Evolutionary conservation across 306 rosid genomes (phyloP).

Genomic region (Lablab purpureus): DNA sequence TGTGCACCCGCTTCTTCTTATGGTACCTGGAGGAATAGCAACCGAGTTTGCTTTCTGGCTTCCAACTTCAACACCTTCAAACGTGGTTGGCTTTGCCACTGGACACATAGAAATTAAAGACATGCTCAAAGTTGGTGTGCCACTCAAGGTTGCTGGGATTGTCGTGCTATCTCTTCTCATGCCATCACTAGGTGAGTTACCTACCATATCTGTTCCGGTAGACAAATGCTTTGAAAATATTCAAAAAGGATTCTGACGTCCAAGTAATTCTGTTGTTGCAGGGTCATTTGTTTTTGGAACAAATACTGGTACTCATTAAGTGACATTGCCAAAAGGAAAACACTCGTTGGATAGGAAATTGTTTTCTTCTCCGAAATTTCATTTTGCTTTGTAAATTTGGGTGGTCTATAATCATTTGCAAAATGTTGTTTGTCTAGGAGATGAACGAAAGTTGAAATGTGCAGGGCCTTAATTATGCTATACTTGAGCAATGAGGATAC

Average conservation of each 20-base stretch:
- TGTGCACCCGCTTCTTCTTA: constrained; percentile 77
- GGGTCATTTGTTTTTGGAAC: constrained; percentile 75
- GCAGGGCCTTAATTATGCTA: neutral
- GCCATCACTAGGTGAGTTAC: constrained; percentile 80
- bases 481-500: neutral
- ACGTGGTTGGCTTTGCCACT: constrained; percentile 80
- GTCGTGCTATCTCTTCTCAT: constrained; percentile 64
- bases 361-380: constrained; percentile 16
- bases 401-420: neutral
- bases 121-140: constrained; percentile 80
- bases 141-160: constrained; percentile 75
- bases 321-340: constrained; percentile 14
- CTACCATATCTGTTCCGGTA: neutral
- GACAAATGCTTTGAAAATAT: neutral
- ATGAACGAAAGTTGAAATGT: neutral
- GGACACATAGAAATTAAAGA: constrained; percentile 75
- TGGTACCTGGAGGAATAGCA: constrained; percentile 87
- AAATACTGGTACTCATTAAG: constrained; percentile 34
- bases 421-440: neutral
- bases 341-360: constrained; percentile 4
- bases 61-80: constrained; percentile 86
- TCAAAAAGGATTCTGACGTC: neutral
- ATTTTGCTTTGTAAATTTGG: neutral
- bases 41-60: constrained; percentile 81
- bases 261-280: constrained; percentile 47